Conservation (phyloP, 345 rosid genomes). For the Eucalyptus tenuipes region DNA sequence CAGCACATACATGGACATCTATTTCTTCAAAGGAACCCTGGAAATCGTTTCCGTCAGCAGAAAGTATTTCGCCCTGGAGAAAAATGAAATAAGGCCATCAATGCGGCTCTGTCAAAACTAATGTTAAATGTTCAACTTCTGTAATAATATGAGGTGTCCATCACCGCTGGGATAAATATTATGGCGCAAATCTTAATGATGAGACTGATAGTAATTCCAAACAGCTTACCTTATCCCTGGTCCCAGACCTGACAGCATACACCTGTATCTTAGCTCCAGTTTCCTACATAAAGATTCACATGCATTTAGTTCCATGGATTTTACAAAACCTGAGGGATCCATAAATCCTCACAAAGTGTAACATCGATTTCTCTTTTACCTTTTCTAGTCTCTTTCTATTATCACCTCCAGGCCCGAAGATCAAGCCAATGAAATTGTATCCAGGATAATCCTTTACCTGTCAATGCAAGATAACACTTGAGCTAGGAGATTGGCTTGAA, state of each 20-base stretch:
- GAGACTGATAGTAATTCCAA: not conserved
- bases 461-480: not conserved
- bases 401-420: constrained; percentile 77
- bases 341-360: not conserved
- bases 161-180: not conserved
- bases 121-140: not conserved
- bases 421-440: constrained; percentile 57
- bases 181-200: not conserved
- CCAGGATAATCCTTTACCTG: constrained; percentile 73
- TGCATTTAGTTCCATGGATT: not conserved
- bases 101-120: not conserved
- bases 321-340: not conserved
- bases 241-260: constrained; percentile 39
- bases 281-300: constrained; percentile 29
- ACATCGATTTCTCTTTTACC: constrained; percentile 20
- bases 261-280: constrained; percentile 73
- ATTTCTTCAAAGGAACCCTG: constrained; percentile 47
- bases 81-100: not conserved
- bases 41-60: constrained; percentile 40
- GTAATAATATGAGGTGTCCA: not conserved
- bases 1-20: constrained; percentile 60
- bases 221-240: constrained; percentile 53
- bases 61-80: constrained; percentile 63
- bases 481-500: not conserved
- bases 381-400: constrained; percentile 71